Percentiles rank a stretch among this genome's conserved stretches.
These are phyloP conservation scores for Andalucia godoyi DNA, from an alignment of 78 protist species.

Conservation along the genomic window DNA sequence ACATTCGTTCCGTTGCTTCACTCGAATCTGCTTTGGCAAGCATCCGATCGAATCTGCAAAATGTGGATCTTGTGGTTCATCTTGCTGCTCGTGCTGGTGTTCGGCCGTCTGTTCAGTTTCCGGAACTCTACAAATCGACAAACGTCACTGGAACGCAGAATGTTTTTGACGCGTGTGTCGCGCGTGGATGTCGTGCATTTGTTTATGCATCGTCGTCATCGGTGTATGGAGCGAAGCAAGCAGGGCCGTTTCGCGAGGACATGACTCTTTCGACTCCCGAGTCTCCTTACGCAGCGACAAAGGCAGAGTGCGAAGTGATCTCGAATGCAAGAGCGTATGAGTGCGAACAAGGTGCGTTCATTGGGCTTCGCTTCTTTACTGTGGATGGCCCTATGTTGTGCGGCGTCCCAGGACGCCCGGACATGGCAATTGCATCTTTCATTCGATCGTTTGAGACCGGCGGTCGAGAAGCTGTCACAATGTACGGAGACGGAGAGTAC, in stretches of 20 bases:
- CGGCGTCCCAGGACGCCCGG: not conserved
- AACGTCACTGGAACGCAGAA: not conserved
- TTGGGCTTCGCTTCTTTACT: not conserved
- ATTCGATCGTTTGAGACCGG: not conserved
- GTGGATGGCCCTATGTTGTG: not conserved
- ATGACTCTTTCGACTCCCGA: not conserved
- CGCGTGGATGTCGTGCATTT: not conserved
- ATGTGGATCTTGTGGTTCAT: not conserved
- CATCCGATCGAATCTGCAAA: too few species aligned
- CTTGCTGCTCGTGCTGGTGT: not conserved
- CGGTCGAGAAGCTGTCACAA: not conserved
- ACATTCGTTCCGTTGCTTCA: not conserved
- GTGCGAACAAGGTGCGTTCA: not conserved
- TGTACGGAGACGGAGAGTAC: not conserved
- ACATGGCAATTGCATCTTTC: not conserved
- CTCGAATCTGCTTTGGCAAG: not conserved
- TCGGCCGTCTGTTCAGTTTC: not conserved
- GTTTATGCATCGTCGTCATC: not conserved
- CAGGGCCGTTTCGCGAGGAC: not conserved
- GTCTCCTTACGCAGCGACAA: not conserved
- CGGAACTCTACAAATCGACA: not conserved
- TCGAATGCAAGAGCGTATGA: not conserved
- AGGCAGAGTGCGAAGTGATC: not conserved
- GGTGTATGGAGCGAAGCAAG: not conserved
- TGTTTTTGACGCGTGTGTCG: not conserved